Evolutionary conservation across 2,329 filamentous ascomycete species (phyloP).

Genomic region (Exophiala xenobiotica): DNA sequence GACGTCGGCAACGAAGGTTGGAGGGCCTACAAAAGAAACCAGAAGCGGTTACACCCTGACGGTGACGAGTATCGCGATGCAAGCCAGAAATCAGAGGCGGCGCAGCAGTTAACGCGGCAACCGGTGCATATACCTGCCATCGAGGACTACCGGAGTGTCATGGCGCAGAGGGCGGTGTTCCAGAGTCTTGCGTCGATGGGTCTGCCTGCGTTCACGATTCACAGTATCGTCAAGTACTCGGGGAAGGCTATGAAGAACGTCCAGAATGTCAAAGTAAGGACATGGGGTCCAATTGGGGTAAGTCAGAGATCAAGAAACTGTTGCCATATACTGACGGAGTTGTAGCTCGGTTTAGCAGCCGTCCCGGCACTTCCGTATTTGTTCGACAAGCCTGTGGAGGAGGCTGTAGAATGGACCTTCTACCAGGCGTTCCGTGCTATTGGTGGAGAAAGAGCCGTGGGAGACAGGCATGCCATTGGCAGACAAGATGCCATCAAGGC

Average conservation of each 20-base stretch:
- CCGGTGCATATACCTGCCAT: slow-evolving; percentile 64
- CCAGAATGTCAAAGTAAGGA: slow-evolving; percentile 73
- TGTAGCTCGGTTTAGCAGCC: slow-evolving; percentile 57
- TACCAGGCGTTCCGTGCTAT: slow-evolving; percentile 74
- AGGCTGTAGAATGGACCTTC: slow-evolving; percentile 86
- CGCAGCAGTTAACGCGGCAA: slow-evolving; percentile 34
- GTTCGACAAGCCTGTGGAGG: slow-evolving; percentile 78
- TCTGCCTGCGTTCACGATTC: slow-evolving; percentile 88
- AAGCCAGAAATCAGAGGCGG: slow-evolving; percentile 51
- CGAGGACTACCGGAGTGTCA: slow-evolving; percentile 87
- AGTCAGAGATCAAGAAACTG: slow-evolving; percentile 42
- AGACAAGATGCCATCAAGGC: slow-evolving; percentile 22
- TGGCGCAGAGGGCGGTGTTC: slow-evolving; percentile 87
- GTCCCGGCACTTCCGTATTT: slow-evolving; percentile 36
- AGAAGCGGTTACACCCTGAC: slow-evolving; percentile 68
- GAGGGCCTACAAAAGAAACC: slow-evolving; percentile 88
- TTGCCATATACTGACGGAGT: slow-evolving; percentile 19
- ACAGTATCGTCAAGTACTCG: slow-evolving; percentile 87
- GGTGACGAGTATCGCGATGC: slow-evolving; percentile 41
- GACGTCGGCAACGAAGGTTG: slow-evolving; percentile 93
- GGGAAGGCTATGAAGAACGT: slow-evolving; percentile 78
- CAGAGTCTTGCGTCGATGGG: slow-evolving; percentile 92
- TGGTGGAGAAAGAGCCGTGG: slow-evolving; percentile 63
- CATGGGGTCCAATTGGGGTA: slow-evolving; percentile 88
- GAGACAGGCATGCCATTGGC: slow-evolving; percentile 26